Evolutionary conservation across 1,139 yeast genomes (phyloP).

Genomic region (Protomyces macrosporus): DNA sequence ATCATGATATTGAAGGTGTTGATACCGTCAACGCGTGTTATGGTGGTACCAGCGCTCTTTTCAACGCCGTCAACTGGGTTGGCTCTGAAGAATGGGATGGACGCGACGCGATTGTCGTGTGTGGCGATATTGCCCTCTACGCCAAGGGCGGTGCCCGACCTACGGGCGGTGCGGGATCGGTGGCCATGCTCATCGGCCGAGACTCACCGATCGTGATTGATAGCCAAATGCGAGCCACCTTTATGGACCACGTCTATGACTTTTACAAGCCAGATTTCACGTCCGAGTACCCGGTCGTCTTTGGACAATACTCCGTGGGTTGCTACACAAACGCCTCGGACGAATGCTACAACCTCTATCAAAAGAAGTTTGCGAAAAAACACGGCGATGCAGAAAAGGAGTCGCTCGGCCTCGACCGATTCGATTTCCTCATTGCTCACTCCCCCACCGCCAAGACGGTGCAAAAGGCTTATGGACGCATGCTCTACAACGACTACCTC

Average conservation of each 20-base stretch:
- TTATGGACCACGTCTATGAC: constrained; percentile 42
- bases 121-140: constrained; percentile 97
- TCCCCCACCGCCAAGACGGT: constrained; percentile 98
- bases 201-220: constrained; percentile 96
- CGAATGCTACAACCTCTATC: constrained; percentile 74
- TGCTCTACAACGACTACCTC: constrained; percentile 80
- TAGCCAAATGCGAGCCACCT: constrained; percentile 50
- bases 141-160: constrained; percentile 98
- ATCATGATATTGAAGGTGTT: constrained; percentile 89
- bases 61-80: constrained; percentile 92
- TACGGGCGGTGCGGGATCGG: constrained; percentile 98
- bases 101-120: constrained; percentile 91
- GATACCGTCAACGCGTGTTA: constrained; percentile 97
- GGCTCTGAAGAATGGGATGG: constrained; percentile 98
- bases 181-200: constrained; percentile 92
- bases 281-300: constrained; percentile 94
- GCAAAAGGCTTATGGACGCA: constrained; percentile 85
- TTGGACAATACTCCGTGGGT: constrained; percentile 89
- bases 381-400: constrained; percentile 33
- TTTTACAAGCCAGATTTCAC: constrained; percentile 76
- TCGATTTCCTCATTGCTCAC: constrained; percentile 95
- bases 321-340: constrained; percentile 95
- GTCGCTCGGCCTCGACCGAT: constrained; percentile 51
- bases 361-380: constrained; percentile 63
- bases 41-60: constrained; percentile 95